Evolutionary conservation across 768 basidiomycete genomes (phyloP), one percentile per base, ranked within the genome.

Genomic region (Holtermannia corniformis): DNA sequence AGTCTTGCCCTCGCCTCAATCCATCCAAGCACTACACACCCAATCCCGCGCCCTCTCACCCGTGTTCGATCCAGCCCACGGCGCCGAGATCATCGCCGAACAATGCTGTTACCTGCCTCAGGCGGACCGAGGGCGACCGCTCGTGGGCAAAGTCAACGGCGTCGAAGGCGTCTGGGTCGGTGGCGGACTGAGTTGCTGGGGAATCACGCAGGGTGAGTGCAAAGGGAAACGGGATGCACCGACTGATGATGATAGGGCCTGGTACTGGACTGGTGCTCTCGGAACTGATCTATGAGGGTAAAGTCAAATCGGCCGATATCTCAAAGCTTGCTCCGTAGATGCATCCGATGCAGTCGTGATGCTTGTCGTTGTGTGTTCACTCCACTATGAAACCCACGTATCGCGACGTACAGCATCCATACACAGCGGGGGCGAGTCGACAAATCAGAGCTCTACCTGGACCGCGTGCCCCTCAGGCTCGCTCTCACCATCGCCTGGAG

Each of bases 51-150:
- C 59, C 0, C 60, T 76, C 47, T 62, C 71, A 0, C 72, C 70
- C 1, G 50, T 61, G 2, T 62, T 71, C 54, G 58, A 66, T 10
- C 32, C 46, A 16, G 57, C 49, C 0, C 74, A 85, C 27, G 72
- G 76, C 40, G 76, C 77, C 20, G 82, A 81, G 1, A 68, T 70
- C 0, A 75, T 80, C 41, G 74, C 64, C 28, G 73, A 76, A 37
- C 82, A 84, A 71, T 87, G 87, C 4, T 93, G 89, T 66, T 91
- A 81, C 69, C 71, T 92, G 52, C 88, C 90, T 0, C 75, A 78
- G 4, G 76, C 72, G 46, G 64, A 65, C 37, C 56, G 67, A 11
- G 83, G 81, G 1, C 81, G 82, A 2, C 88, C 88, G 0, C 80
- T 90, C 41, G 71, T 93, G 1, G 87, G 86, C 0, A 78, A 80